phyloP scores from a whole-genome alignment of 306 rosid species.

The Corylus heterophylla region DNA sequence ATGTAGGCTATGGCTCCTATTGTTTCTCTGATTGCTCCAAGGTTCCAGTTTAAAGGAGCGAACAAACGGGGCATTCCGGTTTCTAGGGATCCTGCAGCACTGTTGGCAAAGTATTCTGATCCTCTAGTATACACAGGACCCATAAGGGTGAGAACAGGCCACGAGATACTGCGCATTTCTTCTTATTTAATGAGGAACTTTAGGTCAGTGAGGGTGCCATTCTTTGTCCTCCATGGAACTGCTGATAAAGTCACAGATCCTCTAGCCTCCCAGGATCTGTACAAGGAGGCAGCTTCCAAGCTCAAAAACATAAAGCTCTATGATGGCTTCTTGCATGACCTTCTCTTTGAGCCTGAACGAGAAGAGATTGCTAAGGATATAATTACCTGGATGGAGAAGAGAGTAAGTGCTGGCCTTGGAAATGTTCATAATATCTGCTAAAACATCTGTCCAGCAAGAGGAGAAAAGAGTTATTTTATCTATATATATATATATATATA shows the following conservation, averaged over 20 bases:
- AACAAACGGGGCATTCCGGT: constrained; percentile 99
- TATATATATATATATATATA: too few species aligned
- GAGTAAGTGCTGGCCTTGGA: constrained; percentile 32
- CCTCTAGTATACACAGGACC: constrained; percentile 98
- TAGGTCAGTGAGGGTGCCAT: constrained; percentile 77
- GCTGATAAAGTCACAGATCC: constrained; percentile 98
- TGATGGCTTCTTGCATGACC: constrained; percentile 92
- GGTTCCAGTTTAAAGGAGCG: constrained; percentile 92
- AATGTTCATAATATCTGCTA: constrained; percentile 20
- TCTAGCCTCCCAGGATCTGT: constrained; percentile 84
- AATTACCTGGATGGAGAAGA: constrained; percentile 84
- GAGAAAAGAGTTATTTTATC: constrained; percentile 13
- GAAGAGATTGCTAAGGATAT: constrained; percentile 82
- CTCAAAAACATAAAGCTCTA: constrained; percentile 87
- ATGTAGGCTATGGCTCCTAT: constrained; percentile 89
- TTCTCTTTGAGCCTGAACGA: constrained; percentile 91
- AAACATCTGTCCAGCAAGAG: background rate
- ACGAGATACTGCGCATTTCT: constrained; percentile 87
- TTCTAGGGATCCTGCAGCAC: constrained; percentile 91
- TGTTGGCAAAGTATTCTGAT: constrained; percentile 88
- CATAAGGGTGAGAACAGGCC: constrained; percentile 93
- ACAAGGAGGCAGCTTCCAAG: constrained; percentile 70
- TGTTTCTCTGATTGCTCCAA: constrained; percentile 81
- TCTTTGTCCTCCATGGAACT: constrained; percentile 96
- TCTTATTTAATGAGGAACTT: constrained; percentile 65